Evolutionary conservation across 768 basidiomycete species (phyloP).

Genomic region (Lentinus brumalis): DNA sequence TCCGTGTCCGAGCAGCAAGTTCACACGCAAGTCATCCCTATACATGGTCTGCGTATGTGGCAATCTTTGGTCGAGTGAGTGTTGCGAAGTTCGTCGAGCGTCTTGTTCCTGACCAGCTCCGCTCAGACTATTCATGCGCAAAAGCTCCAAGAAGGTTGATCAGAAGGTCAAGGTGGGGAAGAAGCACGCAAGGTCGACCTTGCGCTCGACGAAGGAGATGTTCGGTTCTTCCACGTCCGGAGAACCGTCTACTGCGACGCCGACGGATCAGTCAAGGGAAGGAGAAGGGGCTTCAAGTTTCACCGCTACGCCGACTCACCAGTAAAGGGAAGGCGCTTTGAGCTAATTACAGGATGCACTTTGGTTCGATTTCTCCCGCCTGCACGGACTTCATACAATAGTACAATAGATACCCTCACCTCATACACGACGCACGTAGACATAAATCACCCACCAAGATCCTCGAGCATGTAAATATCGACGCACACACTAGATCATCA

Average conservation of each 20-base stretch:
- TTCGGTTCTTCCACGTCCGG: conserved; percentile 5
- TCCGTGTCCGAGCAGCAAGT: conserved; percentile 61
- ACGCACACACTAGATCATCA: background rate
- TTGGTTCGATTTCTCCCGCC: no score
- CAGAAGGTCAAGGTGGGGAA: conserved; percentile 27
- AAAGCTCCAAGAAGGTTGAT: conserved; percentile 36
- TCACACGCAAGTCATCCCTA: conserved; percentile 39
- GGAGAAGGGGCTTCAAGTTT: no score
- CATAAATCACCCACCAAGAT: background rate
- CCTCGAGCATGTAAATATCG: background rate
- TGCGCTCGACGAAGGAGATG: conserved; percentile 20
- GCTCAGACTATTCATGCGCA: conserved; percentile 49
- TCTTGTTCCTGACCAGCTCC: background rate
- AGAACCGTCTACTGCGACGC: background rate
- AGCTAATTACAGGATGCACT: no score
- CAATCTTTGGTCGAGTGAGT: conserved; percentile 51
- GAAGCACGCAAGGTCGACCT: conserved; percentile 17
- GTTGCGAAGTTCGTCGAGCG: background rate
- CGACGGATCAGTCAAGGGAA: no score
- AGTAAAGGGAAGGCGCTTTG: no score
- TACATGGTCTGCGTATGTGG: conserved; percentile 62
- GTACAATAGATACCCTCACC: no score
- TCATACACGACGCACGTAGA: background rate
- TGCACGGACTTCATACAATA: no score
- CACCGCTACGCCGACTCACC: background rate